A percentile compares a stretch with the other conserved stretches of the same genome.
phyloP scores from a whole-genome alignment of 148 eudicot species.

The Polygonum aviculare region DNA sequence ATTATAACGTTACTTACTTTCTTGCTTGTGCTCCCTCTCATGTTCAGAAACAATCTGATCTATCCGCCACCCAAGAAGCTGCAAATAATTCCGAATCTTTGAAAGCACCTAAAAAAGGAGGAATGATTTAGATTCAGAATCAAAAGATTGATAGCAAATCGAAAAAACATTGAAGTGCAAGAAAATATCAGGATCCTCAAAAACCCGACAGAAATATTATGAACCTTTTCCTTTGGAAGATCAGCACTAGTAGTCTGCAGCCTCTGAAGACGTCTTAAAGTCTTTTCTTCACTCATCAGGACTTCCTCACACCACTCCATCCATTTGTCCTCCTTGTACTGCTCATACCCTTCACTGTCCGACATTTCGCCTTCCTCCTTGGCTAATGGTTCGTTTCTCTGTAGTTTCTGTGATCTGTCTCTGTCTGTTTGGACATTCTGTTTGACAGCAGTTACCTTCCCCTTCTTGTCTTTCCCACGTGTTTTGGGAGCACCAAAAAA shows the following conservation, averaged over 20 bases:
- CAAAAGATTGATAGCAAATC: neutral
- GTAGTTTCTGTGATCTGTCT: slow-evolving; percentile 40
- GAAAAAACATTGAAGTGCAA: neutral
- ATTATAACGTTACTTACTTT: slow-evolving; percentile 42
- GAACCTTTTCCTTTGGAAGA: slow-evolving; percentile 95
- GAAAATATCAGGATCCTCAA: neutral
- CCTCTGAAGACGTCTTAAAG: slow-evolving; percentile 79
- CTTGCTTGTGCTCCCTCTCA: slow-evolving; percentile 69
- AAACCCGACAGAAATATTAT: neutral
- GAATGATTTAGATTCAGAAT: neutral
- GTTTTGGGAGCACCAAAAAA: slow-evolving; percentile 21
- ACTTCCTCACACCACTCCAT: slow-evolving; percentile 99
- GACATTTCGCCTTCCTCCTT: slow-evolving; percentile 99
- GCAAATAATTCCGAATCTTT: slow-evolving; percentile 85
- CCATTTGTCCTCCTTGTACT: slow-evolving; percentile 99
- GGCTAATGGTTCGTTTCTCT: slow-evolving; percentile 62
- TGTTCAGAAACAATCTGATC: slow-evolving; percentile 76
- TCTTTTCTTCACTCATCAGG: slow-evolving; percentile 68
- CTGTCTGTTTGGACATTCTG: slow-evolving; percentile 25
- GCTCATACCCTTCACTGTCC: slow-evolving; percentile 91
- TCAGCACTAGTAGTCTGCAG: slow-evolving; percentile 86
- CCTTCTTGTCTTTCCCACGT: slow-evolving; percentile 50
- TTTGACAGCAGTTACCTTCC: slow-evolving; percentile 42
- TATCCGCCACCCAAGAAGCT: slow-evolving; percentile 78
- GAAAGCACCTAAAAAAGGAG: slow-evolving; percentile 52